Conservation (phyloP, 2,329 filamentous ascomycete species). For the Alternaria gansuensis region DNA sequence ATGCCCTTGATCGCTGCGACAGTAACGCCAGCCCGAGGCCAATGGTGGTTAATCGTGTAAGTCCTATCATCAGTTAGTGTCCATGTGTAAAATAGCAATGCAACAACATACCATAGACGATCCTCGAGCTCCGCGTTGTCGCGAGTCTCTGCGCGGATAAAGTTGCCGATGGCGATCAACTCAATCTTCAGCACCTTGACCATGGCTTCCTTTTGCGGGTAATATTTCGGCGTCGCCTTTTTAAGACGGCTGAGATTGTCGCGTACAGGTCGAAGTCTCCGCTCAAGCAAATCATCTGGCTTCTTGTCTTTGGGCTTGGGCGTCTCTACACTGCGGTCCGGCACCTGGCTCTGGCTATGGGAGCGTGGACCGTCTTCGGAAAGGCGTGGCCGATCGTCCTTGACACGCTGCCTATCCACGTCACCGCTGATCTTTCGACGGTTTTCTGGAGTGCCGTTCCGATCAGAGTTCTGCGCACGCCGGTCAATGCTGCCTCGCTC, state of each 20-base stretch:
- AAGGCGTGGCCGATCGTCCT: conserved; percentile 53
- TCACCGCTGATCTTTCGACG: conserved; percentile 59
- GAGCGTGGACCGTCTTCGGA: conserved; percentile 54
- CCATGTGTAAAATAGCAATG: not conserved
- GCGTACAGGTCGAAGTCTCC: conserved; percentile 66
- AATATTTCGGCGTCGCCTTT: conserved; percentile 68
- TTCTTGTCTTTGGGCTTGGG: conserved; percentile 43
- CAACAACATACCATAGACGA: conserved; percentile 60
- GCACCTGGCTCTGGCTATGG: conserved; percentile 59
- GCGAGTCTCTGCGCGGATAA: conserved; percentile 62
- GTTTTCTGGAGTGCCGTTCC: conserved; percentile 57
- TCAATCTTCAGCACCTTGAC: conserved; percentile 69
- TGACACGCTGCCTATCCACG: conserved; percentile 32
- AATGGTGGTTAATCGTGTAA: conserved; percentile 50
- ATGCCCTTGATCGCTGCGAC: conserved; percentile 49
- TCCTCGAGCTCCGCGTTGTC: conserved; percentile 59
- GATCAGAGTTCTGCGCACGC: conserved; percentile 45
- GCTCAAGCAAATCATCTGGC: conserved; percentile 60
- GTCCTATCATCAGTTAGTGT: conserved; percentile 45
- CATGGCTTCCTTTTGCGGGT: conserved; percentile 69
- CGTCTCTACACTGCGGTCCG: conserved; percentile 48
- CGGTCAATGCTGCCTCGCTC: conserved; percentile 52
- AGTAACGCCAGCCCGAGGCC: conserved; percentile 47
- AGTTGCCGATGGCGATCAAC: conserved; percentile 69
- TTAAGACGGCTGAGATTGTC: conserved; percentile 68